These are phyloP conservation scores for Spongiforma sp. DNA, from an alignment of 1,284 basidiomycete species.

Conservation along the genomic window DNA sequence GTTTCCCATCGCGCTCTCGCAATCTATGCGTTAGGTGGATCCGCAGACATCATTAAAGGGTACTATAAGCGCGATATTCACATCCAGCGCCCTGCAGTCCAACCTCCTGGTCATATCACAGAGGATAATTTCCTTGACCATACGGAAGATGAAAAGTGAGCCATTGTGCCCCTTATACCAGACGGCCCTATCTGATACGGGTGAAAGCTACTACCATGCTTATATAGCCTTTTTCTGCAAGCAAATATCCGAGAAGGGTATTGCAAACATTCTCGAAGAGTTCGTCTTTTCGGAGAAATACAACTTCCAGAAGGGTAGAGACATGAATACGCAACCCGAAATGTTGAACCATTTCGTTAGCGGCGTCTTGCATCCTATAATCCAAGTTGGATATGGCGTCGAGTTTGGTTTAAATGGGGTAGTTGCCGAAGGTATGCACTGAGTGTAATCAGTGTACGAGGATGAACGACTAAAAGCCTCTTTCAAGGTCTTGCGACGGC, in stretches of 20 bases:
- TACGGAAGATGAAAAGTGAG: conserved; percentile 47
- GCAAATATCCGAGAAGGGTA: conserved; percentile 48
- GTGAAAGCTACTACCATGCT: conserved; percentile 56
- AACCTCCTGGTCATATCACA: conserved; percentile 44
- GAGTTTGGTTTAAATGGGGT: conserved; percentile 40
- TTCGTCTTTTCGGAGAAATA: conserved; percentile 60
- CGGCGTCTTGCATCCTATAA: conserved; percentile 31
- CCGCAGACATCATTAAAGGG: conserved; percentile 39
- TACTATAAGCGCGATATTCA: conserved; percentile 42
- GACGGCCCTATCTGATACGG: not conserved
- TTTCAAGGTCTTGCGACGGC: conserved; percentile 33
- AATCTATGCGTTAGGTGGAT: conserved; percentile 47
- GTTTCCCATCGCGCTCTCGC: conserved; percentile 49
- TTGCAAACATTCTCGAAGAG: conserved; percentile 51
- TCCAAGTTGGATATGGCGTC: conserved; percentile 36
- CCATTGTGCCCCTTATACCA: not conserved
- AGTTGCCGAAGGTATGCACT: conserved; percentile 33
- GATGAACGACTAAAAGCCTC: not conserved
- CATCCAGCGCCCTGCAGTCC: conserved; percentile 39
- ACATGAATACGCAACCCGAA: conserved; percentile 23
- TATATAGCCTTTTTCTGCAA: conserved; percentile 64
- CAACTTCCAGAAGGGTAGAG: conserved; percentile 44
- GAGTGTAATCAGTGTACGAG: not conserved
- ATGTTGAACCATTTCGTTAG: conserved; percentile 34
- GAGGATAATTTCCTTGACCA: conserved; percentile 48